These are phyloP conservation scores for Dactylorhiza incarnata DNA, from an alignment of 106 monocot genomes.

Conservation along the genomic window DNA sequence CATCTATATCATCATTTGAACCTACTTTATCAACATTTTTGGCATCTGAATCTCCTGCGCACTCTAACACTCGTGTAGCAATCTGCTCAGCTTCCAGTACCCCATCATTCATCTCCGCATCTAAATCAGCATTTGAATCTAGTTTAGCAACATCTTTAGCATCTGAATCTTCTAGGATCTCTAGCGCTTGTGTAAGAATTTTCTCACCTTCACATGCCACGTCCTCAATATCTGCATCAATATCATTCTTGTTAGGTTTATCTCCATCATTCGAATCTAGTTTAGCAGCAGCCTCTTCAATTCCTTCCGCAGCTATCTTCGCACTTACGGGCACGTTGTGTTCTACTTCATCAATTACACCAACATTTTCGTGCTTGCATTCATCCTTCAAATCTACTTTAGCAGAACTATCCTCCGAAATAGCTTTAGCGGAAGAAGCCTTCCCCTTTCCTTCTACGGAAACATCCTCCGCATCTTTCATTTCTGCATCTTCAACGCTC, in stretches of 20 bases:
- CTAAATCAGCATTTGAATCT: not conserved
- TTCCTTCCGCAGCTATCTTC: too few relatives aligned
- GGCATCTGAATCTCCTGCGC: not conserved
- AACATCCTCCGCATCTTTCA: constrained; percentile 29
- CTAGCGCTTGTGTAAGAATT: not conserved
- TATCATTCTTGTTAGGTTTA: not conserved
- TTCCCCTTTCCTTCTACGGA: constrained; percentile 11
- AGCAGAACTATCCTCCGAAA: too few relatives aligned
- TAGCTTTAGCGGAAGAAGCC: not conserved
- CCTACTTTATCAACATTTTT: not conserved
- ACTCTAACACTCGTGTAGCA: not conserved
- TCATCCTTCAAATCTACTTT: too few relatives aligned
- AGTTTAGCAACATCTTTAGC: not conserved
- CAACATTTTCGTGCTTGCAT: too few relatives aligned
- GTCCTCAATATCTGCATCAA: not conserved
- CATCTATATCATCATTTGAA: not conserved
- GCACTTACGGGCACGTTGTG: too few relatives aligned
- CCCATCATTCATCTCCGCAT: not conserved
- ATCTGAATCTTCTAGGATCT: not conserved
- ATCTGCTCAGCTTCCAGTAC: not conserved
- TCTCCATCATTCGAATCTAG: too few relatives aligned
- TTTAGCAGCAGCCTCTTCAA: too few relatives aligned
- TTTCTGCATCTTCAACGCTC: constrained; percentile 8
- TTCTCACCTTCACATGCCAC: not conserved
- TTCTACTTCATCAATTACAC: too few relatives aligned